Conservation (phyloP, 495 filamentous ascomycete genomes). For the Beverwykella pulmonaria region DNA sequence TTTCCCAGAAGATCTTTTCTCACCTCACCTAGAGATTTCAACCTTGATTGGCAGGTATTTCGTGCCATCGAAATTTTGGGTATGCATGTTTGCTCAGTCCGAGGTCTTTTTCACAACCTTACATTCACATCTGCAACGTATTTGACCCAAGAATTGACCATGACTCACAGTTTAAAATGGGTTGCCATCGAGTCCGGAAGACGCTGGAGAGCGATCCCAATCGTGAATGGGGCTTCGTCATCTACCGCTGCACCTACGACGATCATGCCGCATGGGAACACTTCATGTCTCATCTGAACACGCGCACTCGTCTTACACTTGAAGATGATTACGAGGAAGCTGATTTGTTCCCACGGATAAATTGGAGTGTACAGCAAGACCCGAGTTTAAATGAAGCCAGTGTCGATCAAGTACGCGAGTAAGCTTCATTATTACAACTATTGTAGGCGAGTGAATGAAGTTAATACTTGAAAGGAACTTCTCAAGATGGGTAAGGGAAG, state of each 20-base stretch:
- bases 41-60: too few relatives aligned
- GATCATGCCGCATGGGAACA: slow-evolving; percentile 2
- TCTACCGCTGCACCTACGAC: slow-evolving; percentile 17
- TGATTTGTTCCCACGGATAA: not conserved
- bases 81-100: too few relatives aligned
- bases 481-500: not conserved
- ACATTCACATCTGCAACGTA: too few relatives aligned
- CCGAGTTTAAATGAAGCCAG: not conserved
- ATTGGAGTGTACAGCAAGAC: not conserved
- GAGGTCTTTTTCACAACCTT: too few relatives aligned
- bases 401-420: not conserved
- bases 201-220: not conserved
- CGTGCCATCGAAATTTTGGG: too few relatives aligned
- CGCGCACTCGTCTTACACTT: not conserved
- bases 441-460: not conserved
- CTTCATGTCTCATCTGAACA: not conserved
- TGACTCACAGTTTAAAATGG: too few relatives aligned
- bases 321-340: not conserved
- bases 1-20: too few relatives aligned
- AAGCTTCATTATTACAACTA: not conserved
- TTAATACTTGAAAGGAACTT: not conserved
- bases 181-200: not conserved
- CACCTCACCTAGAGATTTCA: too few relatives aligned
- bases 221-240: slow-evolving; percentile 4
- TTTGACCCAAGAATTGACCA: too few relatives aligned